Base-by-base conservation (phyloP, 306 rosid genomes). In the Fragaria vesca region DNA sequence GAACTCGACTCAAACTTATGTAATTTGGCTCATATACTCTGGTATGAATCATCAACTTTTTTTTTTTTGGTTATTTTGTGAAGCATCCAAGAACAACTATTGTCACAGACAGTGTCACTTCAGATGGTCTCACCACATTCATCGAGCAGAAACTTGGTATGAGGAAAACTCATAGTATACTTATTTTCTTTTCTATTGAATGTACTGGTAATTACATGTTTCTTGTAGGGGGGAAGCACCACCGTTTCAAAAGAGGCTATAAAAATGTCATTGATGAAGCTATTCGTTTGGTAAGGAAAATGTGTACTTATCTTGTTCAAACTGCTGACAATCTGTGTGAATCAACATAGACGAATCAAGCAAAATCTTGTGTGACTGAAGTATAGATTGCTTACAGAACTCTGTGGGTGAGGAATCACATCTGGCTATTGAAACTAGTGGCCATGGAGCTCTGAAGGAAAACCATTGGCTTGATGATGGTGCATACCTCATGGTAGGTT, bases 371-470 rank as follows among this genome's bases (percentile, higher is more conserved):
- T 30, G 24, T 57, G 76, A 85, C 81, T 79, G 20, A 61, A 76
- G 42, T 61, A 28, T 69, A 34, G 26, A 51, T 69, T 85, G 78
- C 74, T 87, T 73, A 74, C 94, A 94, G 98, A 94, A 94, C 73
- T 88, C 92, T 42, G 15, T 87, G 15, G 92, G 97, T 1, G 95
- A 92, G 90, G 98, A 92, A 74, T 94, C 97, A 30, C 97, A 94
- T 89, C 80, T 94, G 83, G 97, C 98, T 74, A 92, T 94, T 84
- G 98, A 94, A 86, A 94, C 98, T 67, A 94, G 98, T 85, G 98
- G 98, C 40, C 98, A 92, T 81, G 98, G 98, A 81, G 98, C 98
- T 82, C 97, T 94, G 51, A 94, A 92, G 91, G 98, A 94, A 90
- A 94, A 94, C 79, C 89, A 87, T 80, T 94, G 98, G 98, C 97